Evolutionary conservation across 1,284 basidiomycete genomes (phyloP).

Genomic region (Kalmanozyma brasiliensis): DNA sequence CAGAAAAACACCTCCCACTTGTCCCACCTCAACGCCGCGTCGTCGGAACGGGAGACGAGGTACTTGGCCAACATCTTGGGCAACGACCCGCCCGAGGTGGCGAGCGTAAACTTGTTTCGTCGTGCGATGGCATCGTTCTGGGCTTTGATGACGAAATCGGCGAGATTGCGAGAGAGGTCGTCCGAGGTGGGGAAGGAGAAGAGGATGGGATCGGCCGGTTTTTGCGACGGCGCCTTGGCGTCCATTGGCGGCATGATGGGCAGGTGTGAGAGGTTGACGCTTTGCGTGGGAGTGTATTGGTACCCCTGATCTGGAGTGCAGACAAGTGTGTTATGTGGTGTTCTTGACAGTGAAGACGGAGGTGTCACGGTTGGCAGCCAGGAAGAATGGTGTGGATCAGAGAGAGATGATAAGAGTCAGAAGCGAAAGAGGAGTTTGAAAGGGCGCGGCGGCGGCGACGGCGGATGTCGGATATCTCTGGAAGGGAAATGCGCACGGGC

Average conservation of each 20-base stretch:
- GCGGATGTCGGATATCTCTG: conserved; percentile 1
- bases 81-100: conserved; percentile 91
- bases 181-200: conserved; percentile 76
- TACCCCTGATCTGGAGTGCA: too few species aligned
- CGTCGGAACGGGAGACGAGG: conserved; percentile 76
- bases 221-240: conserved; percentile 50
- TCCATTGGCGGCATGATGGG: conserved; percentile 54
- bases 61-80: conserved; percentile 81
- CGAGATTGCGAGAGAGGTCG: conserved; percentile 73
- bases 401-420: background rate
- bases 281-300: background rate
- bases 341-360: background rate
- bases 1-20: conserved; percentile 99
- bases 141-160: conserved; percentile 84
- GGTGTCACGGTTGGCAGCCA: background rate
- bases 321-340: too few species aligned
- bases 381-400: too few species aligned
- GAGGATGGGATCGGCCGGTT: conserved; percentile 74
- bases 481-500: background rate
- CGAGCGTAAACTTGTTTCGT: conserved; percentile 88
- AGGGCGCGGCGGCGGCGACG: too few species aligned
- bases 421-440: background rate
- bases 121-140: conserved; percentile 90
- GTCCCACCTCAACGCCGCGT: conserved; percentile 85
- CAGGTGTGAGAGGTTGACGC: background rate